Conservation (phyloP, 768 basidiomycete genomes). For the Gautieria morchelliformis region DNA sequence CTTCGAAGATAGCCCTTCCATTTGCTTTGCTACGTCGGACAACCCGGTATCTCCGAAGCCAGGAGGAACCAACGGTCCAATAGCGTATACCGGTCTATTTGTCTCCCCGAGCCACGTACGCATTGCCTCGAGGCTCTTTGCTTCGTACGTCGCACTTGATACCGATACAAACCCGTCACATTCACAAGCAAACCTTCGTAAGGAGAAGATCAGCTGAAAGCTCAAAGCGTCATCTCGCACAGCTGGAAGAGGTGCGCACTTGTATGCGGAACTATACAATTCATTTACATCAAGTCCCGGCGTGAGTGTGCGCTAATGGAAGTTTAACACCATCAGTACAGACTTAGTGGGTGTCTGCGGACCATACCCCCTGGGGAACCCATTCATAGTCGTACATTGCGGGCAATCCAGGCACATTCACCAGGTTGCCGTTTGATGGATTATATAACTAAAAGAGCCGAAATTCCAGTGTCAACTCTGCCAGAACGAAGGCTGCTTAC, state of each 20-base stretch:
- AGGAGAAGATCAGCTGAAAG: too few species aligned
- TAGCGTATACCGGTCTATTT: slow-evolving; percentile 9
- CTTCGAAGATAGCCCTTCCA: slow-evolving; percentile 11
- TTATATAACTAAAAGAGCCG: slow-evolving; percentile 11
- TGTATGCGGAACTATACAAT: not conserved
- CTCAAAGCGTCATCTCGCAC: too few species aligned
- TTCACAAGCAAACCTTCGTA: not conserved
- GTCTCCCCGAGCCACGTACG: slow-evolving; percentile 11
- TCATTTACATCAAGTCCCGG: not conserved
- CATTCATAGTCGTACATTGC: slow-evolving; percentile 18
- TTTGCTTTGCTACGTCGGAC: not conserved
- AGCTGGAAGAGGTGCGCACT: not conserved
- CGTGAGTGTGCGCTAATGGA: not conserved
- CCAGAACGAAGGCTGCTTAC: not conserved
- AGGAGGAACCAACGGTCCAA: slow-evolving; percentile 13
- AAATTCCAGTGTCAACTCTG: not conserved
- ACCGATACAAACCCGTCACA: slow-evolving; percentile 13
- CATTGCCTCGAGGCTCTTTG: slow-evolving; percentile 11
- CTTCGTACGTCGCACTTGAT: slow-evolving; percentile 13
- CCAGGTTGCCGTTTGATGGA: slow-evolving; percentile 12
- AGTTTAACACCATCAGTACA: too few species aligned
- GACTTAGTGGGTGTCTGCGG: too few species aligned
- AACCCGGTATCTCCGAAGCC: not conserved
- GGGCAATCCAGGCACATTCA: slow-evolving; percentile 16
- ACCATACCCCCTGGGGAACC: slow-evolving; percentile 12